These are phyloP conservation scores for Chytridium lagenaria DNA, from an alignment of 371 early-diverging fungal genomes.

Conservation along the genomic window DNA sequence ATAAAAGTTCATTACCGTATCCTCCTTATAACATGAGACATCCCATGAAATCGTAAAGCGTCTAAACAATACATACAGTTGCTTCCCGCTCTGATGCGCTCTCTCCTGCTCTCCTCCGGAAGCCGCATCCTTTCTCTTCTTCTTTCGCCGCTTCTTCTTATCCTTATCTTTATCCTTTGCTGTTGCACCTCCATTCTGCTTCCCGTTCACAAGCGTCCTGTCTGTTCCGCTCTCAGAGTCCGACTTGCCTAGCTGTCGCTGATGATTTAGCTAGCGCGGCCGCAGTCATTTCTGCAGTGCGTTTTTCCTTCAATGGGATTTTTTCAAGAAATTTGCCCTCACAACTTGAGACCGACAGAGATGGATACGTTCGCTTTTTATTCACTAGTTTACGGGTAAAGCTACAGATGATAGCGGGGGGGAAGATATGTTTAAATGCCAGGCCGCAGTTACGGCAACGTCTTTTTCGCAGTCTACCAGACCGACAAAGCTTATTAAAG, in stretches of 20 bases:
- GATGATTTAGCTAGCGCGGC: background rate
- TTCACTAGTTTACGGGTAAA: no score
- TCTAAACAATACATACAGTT: background rate
- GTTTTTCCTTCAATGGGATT: no score
- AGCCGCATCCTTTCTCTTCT: slow-evolving; percentile 5
- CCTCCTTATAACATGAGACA: background rate
- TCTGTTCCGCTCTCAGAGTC: background rate
- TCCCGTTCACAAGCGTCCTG: background rate
- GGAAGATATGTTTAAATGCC: no score
- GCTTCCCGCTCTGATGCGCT: background rate
- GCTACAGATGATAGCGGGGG: no score
- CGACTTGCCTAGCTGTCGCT: no score
- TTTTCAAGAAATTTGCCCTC: no score
- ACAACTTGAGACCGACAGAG: no score
- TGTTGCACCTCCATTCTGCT: background rate
- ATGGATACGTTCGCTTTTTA: no score
- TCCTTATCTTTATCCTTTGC: background rate
- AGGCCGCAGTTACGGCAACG: no score
- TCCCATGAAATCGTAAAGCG: background rate
- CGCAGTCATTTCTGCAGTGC: background rate
- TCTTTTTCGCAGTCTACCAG: no score
- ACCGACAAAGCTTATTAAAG: no score
- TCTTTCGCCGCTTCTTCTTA: slow-evolving; percentile 12
- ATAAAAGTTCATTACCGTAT: background rate
- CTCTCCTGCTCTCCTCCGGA: slow-evolving; percentile 7